Evolutionary conservation across 2,329 filamentous ascomycete genomes (phyloP).

Genomic region (Apiospora koreana): DNA sequence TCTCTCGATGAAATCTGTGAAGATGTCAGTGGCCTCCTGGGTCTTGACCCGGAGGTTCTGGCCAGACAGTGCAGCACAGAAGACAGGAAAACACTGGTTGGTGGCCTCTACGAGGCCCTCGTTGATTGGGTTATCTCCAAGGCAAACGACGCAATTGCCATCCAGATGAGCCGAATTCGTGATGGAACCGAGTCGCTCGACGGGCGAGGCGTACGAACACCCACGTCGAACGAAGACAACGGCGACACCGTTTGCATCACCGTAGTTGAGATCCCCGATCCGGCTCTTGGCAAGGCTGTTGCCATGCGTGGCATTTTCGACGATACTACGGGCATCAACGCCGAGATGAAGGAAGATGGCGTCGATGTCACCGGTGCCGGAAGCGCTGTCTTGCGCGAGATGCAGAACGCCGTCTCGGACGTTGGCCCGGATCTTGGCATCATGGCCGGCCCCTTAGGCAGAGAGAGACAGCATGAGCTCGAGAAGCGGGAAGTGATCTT

Average conservation of each 20-base stretch:
- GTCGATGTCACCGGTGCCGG: slow-evolving; percentile 73
- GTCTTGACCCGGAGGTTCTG: slow-evolving; percentile 83
- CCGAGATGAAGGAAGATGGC: slow-evolving; percentile 96
- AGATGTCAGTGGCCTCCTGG: slow-evolving; percentile 83
- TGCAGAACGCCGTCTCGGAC: slow-evolving; percentile 77
- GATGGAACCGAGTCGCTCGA: slow-evolving; percentile 69
- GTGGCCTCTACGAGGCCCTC: slow-evolving; percentile 86
- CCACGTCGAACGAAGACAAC: slow-evolving; percentile 68
- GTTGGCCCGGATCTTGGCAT: slow-evolving; percentile 80
- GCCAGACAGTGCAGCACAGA: slow-evolving; percentile 77
- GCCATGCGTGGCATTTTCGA: slow-evolving; percentile 91
- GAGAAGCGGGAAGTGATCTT: slow-evolving; percentile 83
- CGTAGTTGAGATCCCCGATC: slow-evolving; percentile 80
- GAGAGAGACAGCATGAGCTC: slow-evolving; percentile 74
- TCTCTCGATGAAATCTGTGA: slow-evolving; percentile 84
- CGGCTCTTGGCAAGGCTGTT: slow-evolving; percentile 81
- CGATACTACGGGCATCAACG: slow-evolving; percentile 87
- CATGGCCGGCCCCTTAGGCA: slow-evolving; percentile 63
- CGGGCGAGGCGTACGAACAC: slow-evolving; percentile 62
- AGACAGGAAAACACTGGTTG: slow-evolving; percentile 80
- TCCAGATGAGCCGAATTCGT: slow-evolving; percentile 68
- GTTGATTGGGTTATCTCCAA: slow-evolving; percentile 93
- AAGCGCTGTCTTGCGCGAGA: slow-evolving; percentile 84
- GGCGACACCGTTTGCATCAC: slow-evolving; percentile 88
- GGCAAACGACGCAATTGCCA: slow-evolving; percentile 81